These are phyloP conservation scores for Cutaneotrichosporon arboriforme DNA, from an alignment of 1,284 basidiomycete species.

Conservation along the genomic window DNA sequence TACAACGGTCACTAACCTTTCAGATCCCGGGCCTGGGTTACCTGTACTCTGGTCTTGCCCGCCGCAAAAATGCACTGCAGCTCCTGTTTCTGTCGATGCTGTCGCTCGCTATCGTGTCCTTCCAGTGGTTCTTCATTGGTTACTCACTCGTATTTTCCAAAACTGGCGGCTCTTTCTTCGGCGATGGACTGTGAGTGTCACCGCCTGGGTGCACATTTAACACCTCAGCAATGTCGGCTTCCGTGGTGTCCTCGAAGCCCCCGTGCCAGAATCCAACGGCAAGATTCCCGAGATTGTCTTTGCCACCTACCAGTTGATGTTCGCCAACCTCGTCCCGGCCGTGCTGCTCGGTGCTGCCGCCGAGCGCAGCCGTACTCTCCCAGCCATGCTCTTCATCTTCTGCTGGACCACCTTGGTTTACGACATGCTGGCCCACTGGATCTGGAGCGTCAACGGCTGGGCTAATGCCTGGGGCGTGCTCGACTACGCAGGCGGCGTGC, in stretches of 20 bases:
- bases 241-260: slow-evolving; percentile 64
- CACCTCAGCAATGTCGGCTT: slow-evolving; percentile 51
- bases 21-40: slow-evolving; percentile 63
- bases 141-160: slow-evolving; percentile 76
- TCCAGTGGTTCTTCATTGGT: slow-evolving; percentile 87
- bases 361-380: slow-evolving; percentile 79
- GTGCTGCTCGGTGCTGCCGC: slow-evolving; percentile 62
- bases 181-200: slow-evolving; percentile 51
- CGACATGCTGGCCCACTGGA: slow-evolving; percentile 72
- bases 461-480: slow-evolving; percentile 83
- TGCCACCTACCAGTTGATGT: slow-evolving; percentile 72
- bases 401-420: slow-evolving; percentile 62
- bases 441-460: slow-evolving; percentile 76
- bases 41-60: slow-evolving; percentile 79
- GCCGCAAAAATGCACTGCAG: slow-evolving; percentile 58
- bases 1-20: not conserved
- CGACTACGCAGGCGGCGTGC: slow-evolving; percentile 74
- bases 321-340: slow-evolving; percentile 52
- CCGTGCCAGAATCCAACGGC: slow-evolving; percentile 61
- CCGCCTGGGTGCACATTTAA: not conserved
- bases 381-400: slow-evolving; percentile 82
- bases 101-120: slow-evolving; percentile 64
- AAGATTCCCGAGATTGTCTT: slow-evolving; percentile 57
- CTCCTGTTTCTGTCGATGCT: slow-evolving; percentile 56
- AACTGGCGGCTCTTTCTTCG: slow-evolving; percentile 59